Evolutionary conservation across 2,329 filamentous ascomycete species (phyloP).

Genomic region (Hirsutella rhossiliensis): DNA sequence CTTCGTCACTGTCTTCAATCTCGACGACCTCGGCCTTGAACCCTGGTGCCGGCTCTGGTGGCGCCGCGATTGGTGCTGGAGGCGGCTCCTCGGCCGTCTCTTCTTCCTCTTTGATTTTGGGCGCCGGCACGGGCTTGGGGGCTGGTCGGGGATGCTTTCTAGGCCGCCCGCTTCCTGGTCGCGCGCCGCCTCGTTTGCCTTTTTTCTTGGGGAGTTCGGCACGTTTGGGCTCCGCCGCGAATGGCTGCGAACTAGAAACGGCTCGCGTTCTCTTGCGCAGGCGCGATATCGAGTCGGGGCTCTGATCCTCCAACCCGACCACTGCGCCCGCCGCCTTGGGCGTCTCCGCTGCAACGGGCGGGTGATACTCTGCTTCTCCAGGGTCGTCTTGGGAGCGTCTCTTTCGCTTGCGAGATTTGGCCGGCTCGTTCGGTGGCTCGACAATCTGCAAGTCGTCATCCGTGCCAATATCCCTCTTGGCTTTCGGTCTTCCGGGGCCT

Average conservation of each 20-base stretch:
- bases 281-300: conserved; percentile 9
- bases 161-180: conserved; percentile 25
- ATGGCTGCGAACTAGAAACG: conserved; percentile 2
- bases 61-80: neutral
- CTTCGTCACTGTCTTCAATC: conserved; percentile 17
- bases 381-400: conserved; percentile 12
- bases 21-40: conserved; percentile 7
- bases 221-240: conserved; percentile 6
- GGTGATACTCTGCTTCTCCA: conserved; percentile 18
- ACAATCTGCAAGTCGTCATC: conserved; percentile 8
- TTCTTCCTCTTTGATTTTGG: neutral
- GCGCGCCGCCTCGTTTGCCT: conserved; percentile 24
- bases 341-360: conserved; percentile 10
- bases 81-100: neutral
- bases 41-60: neutral
- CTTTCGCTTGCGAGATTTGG: conserved; percentile 16
- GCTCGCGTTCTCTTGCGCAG: conserved; percentile 13
- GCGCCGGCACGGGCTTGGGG: conserved; percentile 3
- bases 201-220: conserved; percentile 18
- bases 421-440: neutral
- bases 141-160: conserved; percentile 22
- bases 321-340: conserved; percentile 12
- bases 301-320: conserved; percentile 11
- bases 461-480: conserved; percentile 3
- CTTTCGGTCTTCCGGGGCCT: conserved; percentile 7